Evolutionary conservation across 2,329 filamentous ascomycete species (phyloP).

Genomic region (Coleophoma eucalyptorum): DNA sequence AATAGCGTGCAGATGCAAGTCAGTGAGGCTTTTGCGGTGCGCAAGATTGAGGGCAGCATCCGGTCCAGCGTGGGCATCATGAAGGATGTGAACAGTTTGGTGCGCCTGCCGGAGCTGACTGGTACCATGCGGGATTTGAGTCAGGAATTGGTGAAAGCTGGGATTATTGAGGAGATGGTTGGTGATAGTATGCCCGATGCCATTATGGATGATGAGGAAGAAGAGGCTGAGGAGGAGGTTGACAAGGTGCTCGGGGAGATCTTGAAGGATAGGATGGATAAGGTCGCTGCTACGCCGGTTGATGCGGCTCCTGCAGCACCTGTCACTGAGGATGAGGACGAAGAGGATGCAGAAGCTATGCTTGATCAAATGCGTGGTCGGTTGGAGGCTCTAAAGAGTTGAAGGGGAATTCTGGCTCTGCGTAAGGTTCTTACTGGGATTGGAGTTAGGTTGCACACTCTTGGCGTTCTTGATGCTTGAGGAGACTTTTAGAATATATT

Average conservation of each 20-base stretch:
- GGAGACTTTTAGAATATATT: no score
- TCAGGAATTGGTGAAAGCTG: constrained; percentile 86
- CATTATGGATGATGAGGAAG: constrained; percentile 63
- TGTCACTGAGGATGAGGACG: constrained; percentile 62
- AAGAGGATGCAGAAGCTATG: constrained; percentile 84
- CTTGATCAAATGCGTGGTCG: constrained; percentile 92
- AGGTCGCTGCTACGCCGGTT: constrained; percentile 56
- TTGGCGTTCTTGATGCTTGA: no score
- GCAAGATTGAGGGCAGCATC: constrained; percentile 93
- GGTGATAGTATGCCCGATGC: constrained; percentile 80
- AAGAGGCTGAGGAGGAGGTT: constrained; percentile 76
- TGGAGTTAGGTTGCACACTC: no score
- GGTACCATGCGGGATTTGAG: constrained; percentile 86
- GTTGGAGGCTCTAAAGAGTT: constrained; percentile 88
- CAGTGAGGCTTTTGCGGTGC: constrained; percentile 90
- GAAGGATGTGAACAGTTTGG: constrained; percentile 89
- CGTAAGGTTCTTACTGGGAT: no score
- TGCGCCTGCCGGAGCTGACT: constrained; percentile 80
- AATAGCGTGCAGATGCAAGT: constrained; percentile 96
- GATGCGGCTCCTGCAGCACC: constrained; percentile 46
- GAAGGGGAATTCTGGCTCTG: background rate
- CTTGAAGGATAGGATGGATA: constrained; percentile 74
- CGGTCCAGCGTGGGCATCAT: constrained; percentile 85
- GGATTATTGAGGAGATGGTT: constrained; percentile 97
- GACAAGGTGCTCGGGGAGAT: constrained; percentile 93